These are phyloP conservation scores for Alternaria ventricosa DNA, from an alignment of 2,329 filamentous ascomycete genomes.

Conservation along the genomic window DNA sequence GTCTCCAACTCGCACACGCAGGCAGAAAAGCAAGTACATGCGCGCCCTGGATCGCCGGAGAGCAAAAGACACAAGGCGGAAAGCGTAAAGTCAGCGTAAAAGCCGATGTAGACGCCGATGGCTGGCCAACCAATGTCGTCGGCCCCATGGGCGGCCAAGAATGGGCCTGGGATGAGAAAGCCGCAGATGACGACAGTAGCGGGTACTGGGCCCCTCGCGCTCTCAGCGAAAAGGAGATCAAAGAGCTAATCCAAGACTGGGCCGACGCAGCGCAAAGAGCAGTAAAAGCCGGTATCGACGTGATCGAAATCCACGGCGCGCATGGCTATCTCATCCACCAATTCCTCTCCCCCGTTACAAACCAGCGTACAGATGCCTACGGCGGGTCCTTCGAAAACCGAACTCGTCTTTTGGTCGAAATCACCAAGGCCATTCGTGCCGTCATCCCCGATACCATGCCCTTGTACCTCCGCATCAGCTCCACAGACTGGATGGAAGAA, in stretches of 20 bases:
- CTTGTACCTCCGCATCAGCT: slow-evolving; percentile 44
- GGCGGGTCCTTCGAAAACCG: slow-evolving; percentile 52
- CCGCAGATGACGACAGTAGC: slow-evolving; percentile 35
- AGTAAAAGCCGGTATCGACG: slow-evolving; percentile 46
- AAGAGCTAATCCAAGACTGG: slow-evolving; percentile 49
- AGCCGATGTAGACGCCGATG: slow-evolving; percentile 37
- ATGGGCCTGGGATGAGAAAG: slow-evolving; percentile 49
- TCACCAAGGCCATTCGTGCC: slow-evolving; percentile 46
- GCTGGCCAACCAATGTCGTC: slow-evolving; percentile 46
- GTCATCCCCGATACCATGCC: slow-evolving; percentile 45
- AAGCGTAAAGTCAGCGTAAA: slow-evolving; percentile 38
- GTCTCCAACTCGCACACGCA: slow-evolving; percentile 47
- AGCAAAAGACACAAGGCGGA: slow-evolving; percentile 19
- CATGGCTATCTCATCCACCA: slow-evolving; percentile 54
- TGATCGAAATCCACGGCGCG: slow-evolving; percentile 53
- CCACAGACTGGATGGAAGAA: slow-evolving; percentile 49
- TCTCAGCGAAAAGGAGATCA: slow-evolving; percentile 50
- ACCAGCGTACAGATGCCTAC: slow-evolving; percentile 52
- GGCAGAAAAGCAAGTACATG: slow-evolving; percentile 45
- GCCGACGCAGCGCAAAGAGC: slow-evolving; percentile 46
- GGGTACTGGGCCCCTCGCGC: slow-evolving; percentile 48
- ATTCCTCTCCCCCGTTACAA: slow-evolving; percentile 51
- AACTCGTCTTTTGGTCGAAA: slow-evolving; percentile 49
- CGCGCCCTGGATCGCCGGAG: slow-evolving; percentile 38
- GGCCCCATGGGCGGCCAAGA: slow-evolving; percentile 48